These are phyloP conservation scores for Neurospora sp. DNA, from an alignment of 495 filamentous ascomycete genomes.

Conservation along the genomic window DNA sequence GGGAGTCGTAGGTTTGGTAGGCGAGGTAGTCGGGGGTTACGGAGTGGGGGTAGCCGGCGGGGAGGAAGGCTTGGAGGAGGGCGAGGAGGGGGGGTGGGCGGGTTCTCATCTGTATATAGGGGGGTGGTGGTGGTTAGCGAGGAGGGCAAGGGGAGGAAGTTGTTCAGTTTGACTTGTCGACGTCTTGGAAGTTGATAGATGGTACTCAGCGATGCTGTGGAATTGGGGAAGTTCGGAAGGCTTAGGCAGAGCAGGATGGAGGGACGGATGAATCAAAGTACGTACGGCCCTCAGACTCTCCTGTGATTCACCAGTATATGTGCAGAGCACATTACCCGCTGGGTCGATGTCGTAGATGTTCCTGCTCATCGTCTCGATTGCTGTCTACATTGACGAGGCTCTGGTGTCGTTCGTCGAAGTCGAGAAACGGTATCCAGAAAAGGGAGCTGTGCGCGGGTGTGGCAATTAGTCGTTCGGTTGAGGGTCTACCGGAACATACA, in stretches of 20 bases:
- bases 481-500: neutral
- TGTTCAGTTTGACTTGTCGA: neutral
- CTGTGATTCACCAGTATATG: conserved; percentile 18
- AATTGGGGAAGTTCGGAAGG: too few relatives aligned
- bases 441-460: neutral
- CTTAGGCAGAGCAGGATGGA: neutral
- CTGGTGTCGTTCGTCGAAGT: neutral
- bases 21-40: conserved; percentile 83
- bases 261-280: neutral
- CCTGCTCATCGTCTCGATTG: conserved; percentile 16
- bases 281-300: conserved; percentile 14
- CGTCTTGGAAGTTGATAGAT: too few relatives aligned
- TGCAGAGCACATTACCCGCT: conserved; percentile 27
- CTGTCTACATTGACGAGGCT: conserved; percentile 6
- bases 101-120: too few relatives aligned
- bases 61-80: conserved; percentile 72
- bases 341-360: conserved; percentile 28
- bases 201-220: neutral
- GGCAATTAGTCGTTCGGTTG: neutral
- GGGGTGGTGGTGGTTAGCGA: conserved; percentile 9
- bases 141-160: neutral
- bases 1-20: conserved; percentile 65
- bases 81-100: conserved; percentile 14
- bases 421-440: neutral
- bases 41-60: conserved; percentile 82